Evolutionary conservation across 805 yeast genomes (phyloP), one percentile per base, ranked within the genome.

Genomic region (Metschnikowia similis): DNA sequence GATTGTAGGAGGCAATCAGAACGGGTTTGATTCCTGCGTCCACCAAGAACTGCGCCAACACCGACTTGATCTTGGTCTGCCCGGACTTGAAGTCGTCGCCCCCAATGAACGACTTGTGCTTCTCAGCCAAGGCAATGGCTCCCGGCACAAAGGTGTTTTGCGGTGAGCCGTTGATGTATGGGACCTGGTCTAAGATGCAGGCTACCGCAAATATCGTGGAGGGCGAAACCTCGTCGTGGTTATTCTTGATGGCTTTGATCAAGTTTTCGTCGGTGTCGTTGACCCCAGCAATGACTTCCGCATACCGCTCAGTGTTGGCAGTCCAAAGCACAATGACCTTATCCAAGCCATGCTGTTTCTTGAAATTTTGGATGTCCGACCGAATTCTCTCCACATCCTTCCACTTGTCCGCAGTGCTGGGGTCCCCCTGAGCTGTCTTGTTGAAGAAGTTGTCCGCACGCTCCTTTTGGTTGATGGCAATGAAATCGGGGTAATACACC

Each of bases 81-180:
- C 98, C 98, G 61, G 91, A 82, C 78, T 91, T 91, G 80, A 91
- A 91, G 72, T 91, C 98, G 70, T 91, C 98, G 61, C 98, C 98
- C 50, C 96, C 98, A 63, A 91, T 90, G 66, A 85, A 88, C 32
- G 87, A 72, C 56, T 79, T 71, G 67, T 88, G 66, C 61, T 77
- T 65, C 70, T 90, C 96, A 43, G 97, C 96, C 58, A 91, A 81
- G 70, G 89, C 90, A 64, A 92, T 80, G 55, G 86, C 87, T 57
- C 98, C 98, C 21, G 97, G 97, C 49, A 89, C 96, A 74, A 92
- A 91, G 47, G 97, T 92, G 77, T 91, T 91, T 74, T 91, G 98
- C 47, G 98, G 98, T 37, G 97, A 89, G 42, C 97, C 98, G 64
- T 91, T 91, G 70, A 91, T 89, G 75, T 89, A 91, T 48, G 97